Evolutionary conservation across 2,329 filamentous ascomycete species (phyloP).

Genomic region (Neonectria coccinea): DNA sequence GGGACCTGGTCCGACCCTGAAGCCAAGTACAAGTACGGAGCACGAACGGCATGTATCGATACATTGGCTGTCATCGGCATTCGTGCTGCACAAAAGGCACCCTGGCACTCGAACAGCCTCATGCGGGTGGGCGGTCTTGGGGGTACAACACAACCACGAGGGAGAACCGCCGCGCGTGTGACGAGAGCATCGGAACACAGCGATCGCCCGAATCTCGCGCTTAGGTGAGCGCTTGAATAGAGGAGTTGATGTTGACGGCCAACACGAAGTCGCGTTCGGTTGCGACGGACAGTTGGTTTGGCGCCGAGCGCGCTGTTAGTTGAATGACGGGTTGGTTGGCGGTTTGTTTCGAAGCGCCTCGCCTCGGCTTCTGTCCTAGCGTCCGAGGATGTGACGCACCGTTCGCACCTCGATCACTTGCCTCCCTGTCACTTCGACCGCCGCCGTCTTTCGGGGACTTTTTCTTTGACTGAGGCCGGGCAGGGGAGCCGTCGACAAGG

Average conservation of each 20-base stretch:
- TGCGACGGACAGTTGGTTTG: slow-evolving; percentile 20
- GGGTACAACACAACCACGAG: slow-evolving; percentile 26
- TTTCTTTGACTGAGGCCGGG: slow-evolving; percentile 18
- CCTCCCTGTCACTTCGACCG: slow-evolving; percentile 25
- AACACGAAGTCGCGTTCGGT: slow-evolving; percentile 33
- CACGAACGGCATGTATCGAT: slow-evolving; percentile 27
- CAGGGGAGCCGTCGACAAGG: slow-evolving; percentile 6
- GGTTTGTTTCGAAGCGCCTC: slow-evolving; percentile 18
- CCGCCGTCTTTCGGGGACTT: slow-evolving; percentile 27
- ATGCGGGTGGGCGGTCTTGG: slow-evolving; percentile 24
- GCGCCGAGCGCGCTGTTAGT: slow-evolving; percentile 21
- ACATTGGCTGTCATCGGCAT: slow-evolving; percentile 14
- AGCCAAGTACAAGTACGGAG: slow-evolving; percentile 15
- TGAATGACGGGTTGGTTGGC: slow-evolving; percentile 16
- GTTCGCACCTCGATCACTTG: slow-evolving; percentile 28
- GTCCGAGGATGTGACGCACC: slow-evolving; percentile 33
- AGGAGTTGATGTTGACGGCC: slow-evolving; percentile 8
- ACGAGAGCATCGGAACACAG: slow-evolving; percentile 12
- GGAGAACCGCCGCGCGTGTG: slow-evolving; percentile 27
- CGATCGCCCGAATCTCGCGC: slow-evolving; percentile 26
- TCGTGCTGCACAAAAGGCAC: neutral
- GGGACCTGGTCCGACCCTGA: slow-evolving; percentile 35
- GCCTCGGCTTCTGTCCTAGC: slow-evolving; percentile 14
- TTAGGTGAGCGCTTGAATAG: slow-evolving; percentile 23
- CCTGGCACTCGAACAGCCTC: neutral